Conservation (phyloP, 2,329 filamentous ascomycete genomes). For the Cryphonectria carpinicola region DNA sequence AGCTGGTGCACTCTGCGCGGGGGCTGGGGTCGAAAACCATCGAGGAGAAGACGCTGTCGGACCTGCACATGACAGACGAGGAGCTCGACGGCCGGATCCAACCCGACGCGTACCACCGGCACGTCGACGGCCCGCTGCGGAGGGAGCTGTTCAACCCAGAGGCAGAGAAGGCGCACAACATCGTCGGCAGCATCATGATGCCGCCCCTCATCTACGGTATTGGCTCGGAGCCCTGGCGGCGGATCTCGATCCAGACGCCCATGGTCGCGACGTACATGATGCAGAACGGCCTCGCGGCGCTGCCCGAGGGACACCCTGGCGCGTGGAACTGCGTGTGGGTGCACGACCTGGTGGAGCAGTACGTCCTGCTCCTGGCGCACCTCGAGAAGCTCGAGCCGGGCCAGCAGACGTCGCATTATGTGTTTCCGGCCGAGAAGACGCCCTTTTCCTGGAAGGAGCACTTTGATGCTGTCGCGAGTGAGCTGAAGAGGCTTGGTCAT, state of each 20-base stretch:
- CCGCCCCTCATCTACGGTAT: conserved; percentile 28
- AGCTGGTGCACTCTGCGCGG: conserved; percentile 22
- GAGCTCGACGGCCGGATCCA: conserved; percentile 21
- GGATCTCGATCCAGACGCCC: conserved; percentile 28
- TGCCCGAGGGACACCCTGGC: conserved; percentile 19
- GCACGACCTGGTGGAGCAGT: conserved; percentile 28
- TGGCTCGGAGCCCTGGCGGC: conserved; percentile 23
- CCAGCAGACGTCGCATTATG: conserved; percentile 27
- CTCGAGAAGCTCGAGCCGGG: conserved; percentile 27
- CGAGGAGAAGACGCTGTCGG: conserved; percentile 26
- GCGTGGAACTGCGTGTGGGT: conserved; percentile 29
- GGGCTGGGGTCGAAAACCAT: conserved; percentile 11
- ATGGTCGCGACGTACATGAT: conserved; percentile 28
- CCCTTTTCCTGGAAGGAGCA: conserved; percentile 27
- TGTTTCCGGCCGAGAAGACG: conserved; percentile 27
- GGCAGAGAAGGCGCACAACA: conserved; percentile 25
- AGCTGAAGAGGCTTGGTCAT: conserved; percentile 26
- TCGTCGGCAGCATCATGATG: conserved; percentile 29
- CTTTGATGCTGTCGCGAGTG: conserved; percentile 26
- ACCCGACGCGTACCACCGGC: conserved; percentile 26
- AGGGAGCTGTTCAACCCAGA: conserved; percentile 23
- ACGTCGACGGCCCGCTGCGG: conserved; percentile 26
- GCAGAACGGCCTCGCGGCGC: conserved; percentile 22
- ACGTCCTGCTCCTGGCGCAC: conserved; percentile 18
- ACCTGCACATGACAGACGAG: conserved; percentile 26